phyloP scores from a whole-genome alignment of 2,329 filamentous ascomycete genomes.

The Orbilia javanica region DNA sequence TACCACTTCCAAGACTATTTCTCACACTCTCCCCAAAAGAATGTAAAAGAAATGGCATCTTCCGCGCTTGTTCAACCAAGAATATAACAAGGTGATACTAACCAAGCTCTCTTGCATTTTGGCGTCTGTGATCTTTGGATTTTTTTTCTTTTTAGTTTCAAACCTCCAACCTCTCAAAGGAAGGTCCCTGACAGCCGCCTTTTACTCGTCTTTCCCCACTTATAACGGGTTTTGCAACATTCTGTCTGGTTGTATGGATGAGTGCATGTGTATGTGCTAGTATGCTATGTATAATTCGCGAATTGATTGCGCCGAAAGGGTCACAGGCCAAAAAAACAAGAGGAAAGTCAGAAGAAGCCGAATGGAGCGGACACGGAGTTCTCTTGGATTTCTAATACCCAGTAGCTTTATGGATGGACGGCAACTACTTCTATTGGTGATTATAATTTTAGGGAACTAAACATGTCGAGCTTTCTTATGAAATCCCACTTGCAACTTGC shows the following conservation, averaged over 20 bases:
- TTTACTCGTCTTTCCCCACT: neutral
- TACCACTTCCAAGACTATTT: neutral
- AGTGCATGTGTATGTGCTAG: no score
- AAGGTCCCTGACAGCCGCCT: constrained; percentile 4
- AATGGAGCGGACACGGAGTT: neutral
- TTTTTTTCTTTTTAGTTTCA: neutral
- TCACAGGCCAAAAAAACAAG: neutral
- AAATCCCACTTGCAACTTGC: no score
- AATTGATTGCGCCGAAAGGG: neutral
- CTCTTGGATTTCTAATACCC: constrained; percentile 24
- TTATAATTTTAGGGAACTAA: neutral
- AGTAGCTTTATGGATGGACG: constrained; percentile 41
- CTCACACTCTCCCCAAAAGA: neutral
- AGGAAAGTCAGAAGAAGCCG: neutral
- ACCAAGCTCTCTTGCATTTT: neutral
- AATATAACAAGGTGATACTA: neutral
- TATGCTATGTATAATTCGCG: constrained; percentile 11
- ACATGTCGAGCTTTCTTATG: neutral
- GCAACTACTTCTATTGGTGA: constrained; percentile 47
- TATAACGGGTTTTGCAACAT: no score
- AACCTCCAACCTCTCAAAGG: constrained; percentile 8
- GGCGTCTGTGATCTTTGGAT: no score
- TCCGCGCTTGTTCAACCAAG: neutral
- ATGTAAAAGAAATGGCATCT: neutral
- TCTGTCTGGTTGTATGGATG: no score